A percentile compares a stretch with the other conserved stretches of the same genome.
Evolutionary conservation across 75 land plant genomes (phyloP).

Genomic region (Pseudotsuga menziesii): DNA sequence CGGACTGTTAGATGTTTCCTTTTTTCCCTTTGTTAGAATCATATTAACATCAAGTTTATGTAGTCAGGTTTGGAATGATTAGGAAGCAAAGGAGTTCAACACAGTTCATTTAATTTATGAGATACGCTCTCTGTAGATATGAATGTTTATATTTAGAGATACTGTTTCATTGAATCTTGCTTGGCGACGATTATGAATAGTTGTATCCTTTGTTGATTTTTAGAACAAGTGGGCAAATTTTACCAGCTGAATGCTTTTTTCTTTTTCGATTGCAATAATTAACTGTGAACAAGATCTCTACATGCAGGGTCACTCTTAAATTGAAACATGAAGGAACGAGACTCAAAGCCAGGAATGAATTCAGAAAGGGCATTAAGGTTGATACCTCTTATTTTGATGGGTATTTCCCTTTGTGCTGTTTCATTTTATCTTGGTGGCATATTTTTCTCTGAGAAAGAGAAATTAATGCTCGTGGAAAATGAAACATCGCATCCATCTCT

Average conservation of each 20-base stretch:
- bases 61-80: background rate
- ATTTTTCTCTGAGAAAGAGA: conserved; percentile 14
- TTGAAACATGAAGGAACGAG: background rate
- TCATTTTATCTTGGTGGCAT: conserved; percentile 21
- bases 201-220: background rate
- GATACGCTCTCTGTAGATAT: background rate
- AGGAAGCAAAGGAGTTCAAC: background rate
- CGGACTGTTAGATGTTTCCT: no score
- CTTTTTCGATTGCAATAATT: background rate
- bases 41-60: background rate
- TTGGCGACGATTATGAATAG: background rate
- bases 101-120: background rate
- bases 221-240: background rate
- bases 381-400: conserved; percentile 16
- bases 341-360: conserved; percentile 3
- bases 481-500: conserved; percentile 2
- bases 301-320: background rate
- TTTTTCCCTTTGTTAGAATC: no score
- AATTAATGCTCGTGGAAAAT: background rate
- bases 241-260: no score
- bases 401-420: conserved; percentile 14
- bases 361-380: conserved; percentile 7
- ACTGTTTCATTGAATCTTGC: background rate
- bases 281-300: background rate
- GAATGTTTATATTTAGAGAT: background rate